A percentile compares a stretch with the other conserved stretches of the same genome.
Evolutionary conservation across 257 asterid genomes (phyloP).

Genomic region (Mitragyna speciosa): DNA sequence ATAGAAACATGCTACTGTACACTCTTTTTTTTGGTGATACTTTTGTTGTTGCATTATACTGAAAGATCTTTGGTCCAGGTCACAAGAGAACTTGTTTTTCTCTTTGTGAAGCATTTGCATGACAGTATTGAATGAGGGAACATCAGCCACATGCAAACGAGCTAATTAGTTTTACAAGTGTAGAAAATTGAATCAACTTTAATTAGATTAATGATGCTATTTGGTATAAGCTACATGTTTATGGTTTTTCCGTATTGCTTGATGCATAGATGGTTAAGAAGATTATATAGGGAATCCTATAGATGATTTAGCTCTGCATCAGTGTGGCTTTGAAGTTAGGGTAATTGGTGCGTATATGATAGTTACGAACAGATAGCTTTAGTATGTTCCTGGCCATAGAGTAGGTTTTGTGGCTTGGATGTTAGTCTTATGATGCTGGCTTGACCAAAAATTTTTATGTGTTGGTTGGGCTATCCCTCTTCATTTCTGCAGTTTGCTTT

Average conservation of each 20-base stretch:
- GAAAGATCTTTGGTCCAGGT: neutral
- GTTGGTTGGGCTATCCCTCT: neutral
- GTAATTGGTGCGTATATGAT: neutral
- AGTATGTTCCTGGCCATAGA: neutral
- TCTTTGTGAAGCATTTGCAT: neutral
- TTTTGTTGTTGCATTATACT: neutral
- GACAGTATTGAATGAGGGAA: neutral
- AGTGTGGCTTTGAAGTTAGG: neutral
- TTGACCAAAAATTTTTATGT: neutral
- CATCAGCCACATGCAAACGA: neutral
- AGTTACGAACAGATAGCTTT: neutral
- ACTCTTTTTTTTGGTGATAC: neutral
- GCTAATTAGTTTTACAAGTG: neutral
- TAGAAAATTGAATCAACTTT: neutral
- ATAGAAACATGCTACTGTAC: too few relatives aligned
- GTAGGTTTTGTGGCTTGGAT: neutral
- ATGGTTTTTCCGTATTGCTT: neutral
- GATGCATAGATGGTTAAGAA: neutral
- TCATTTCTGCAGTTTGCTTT: neutral
- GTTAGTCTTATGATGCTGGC: neutral
- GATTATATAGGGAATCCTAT: neutral
- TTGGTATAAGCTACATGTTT: neutral
- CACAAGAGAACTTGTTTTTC: neutral
- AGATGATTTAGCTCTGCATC: neutral
- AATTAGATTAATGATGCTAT: neutral